Conservation (phyloP, 2,329 filamentous ascomycete genomes). For the Colletotrichum acutatum region DNA sequence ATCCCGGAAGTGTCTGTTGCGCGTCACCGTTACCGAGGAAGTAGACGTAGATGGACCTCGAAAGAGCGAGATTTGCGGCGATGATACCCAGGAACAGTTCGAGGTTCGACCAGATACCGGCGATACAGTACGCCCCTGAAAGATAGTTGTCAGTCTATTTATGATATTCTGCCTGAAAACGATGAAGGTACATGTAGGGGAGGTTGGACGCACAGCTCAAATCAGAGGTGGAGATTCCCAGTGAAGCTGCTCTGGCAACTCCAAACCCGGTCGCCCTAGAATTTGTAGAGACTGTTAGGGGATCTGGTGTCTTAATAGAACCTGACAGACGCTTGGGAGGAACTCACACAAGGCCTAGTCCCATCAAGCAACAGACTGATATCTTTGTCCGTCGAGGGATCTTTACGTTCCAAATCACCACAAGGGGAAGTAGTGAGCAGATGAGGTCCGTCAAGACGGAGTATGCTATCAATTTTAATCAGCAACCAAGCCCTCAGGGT, state of each 20-base stretch:
- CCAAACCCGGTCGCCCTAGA: slow-evolving; percentile 40
- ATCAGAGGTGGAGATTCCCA: slow-evolving; percentile 38
- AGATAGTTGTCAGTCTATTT: no score
- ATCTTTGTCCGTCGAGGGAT: slow-evolving; percentile 44
- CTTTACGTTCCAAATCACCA: slow-evolving; percentile 46
- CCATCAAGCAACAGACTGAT: slow-evolving; percentile 44
- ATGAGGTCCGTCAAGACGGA: slow-evolving; percentile 41
- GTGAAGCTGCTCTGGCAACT: slow-evolving; percentile 38
- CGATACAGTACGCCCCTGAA: slow-evolving; percentile 44
- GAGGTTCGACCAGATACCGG: slow-evolving; percentile 51
- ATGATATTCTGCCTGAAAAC: slow-evolving; percentile 31
- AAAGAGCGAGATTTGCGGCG: slow-evolving; percentile 45
- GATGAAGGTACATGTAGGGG: no score
- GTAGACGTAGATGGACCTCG: slow-evolving; percentile 38
- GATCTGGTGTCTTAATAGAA: no score
- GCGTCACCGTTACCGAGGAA: slow-evolving; percentile 26
- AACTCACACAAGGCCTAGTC: slow-evolving; percentile 41
- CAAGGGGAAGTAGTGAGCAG: slow-evolving; percentile 42
- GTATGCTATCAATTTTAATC: slow-evolving; percentile 31
- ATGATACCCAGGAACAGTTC: slow-evolving; percentile 51
- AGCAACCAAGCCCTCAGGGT: rapidly evolving
- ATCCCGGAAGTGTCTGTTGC: slow-evolving; percentile 1
- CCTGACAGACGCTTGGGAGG: background rate
- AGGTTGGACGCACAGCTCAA: slow-evolving; percentile 38
- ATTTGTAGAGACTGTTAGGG: background rate